A percentile compares a stretch with the other conserved stretches of the same genome.
Evolutionary conservation across 2,329 filamentous ascomycete genomes (phyloP).

Genomic region (Aspergillus pseudoviridinutans): DNA sequence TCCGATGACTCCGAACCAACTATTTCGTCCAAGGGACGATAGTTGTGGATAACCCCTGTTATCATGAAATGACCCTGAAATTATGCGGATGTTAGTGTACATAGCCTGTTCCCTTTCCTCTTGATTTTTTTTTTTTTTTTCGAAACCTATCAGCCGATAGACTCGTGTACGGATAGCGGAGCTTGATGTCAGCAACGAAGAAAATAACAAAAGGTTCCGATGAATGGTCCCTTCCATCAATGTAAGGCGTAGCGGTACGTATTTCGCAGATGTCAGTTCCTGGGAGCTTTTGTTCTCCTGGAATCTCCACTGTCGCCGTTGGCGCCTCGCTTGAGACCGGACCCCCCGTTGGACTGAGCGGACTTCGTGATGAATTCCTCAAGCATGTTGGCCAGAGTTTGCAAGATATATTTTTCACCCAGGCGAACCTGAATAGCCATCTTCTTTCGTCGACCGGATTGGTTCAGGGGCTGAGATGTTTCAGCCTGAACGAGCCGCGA

Average conservation of each 20-base stretch:
- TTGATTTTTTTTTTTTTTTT: slow-evolving; percentile 12
- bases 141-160: slow-evolving; percentile 20
- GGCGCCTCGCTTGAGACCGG: slow-evolving; percentile 28
- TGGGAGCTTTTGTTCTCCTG: slow-evolving; percentile 26
- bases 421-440: slow-evolving; percentile 67
- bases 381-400: slow-evolving; percentile 47
- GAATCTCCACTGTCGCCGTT: slow-evolving; percentile 20
- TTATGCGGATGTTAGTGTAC: slow-evolving; percentile 35
- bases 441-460: slow-evolving; percentile 30
- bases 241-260: slow-evolving; percentile 3
- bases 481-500: slow-evolving; percentile 25
- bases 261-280: slow-evolving; percentile 12
- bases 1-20: slow-evolving; percentile 5
- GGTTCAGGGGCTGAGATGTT: slow-evolving; percentile 34
- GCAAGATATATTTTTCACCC: slow-evolving; percentile 67
- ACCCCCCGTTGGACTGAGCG: slow-evolving; percentile 9
- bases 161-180: slow-evolving; percentile 35
- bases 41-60: slow-evolving; percentile 16
- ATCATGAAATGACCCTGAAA: slow-evolving; percentile 20
- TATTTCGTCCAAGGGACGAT: slow-evolving; percentile 11
- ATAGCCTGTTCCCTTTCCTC: slow-evolving; percentile 28
- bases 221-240: slow-evolving; percentile 8
- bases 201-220: slow-evolving; percentile 29
- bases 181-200: slow-evolving; percentile 34
- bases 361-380: slow-evolving; percentile 17